These are phyloP conservation scores for Pythium oligandrum DNA, from an alignment of 352 stramenopile genomes.

Conservation along the genomic window DNA sequence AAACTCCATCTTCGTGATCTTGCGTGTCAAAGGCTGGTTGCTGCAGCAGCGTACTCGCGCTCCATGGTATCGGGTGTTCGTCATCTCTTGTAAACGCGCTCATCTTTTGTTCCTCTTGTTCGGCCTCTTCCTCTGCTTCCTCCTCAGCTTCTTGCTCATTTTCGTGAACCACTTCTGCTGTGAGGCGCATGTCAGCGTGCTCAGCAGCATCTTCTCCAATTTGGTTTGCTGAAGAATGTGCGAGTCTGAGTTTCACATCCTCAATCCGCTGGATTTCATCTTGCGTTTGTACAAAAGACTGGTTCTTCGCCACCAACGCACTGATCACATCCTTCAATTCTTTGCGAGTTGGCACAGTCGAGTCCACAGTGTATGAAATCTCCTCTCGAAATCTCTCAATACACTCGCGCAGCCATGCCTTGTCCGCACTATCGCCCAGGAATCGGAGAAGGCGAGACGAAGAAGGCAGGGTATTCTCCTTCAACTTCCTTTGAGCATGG, in stretches of 20 bases:
- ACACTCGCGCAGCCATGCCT: slow-evolving; percentile 56
- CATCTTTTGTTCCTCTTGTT: slow-evolving; percentile 91
- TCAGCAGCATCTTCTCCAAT: slow-evolving; percentile 45
- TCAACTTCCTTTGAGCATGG: slow-evolving; percentile 3
- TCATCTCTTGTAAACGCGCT: slow-evolving; percentile 88
- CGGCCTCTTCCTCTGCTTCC: slow-evolving; percentile 85
- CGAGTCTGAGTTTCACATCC: slow-evolving; percentile 55
- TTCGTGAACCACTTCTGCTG: slow-evolving; percentile 86
- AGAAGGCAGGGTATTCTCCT: slow-evolving; percentile 19
- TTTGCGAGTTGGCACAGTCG: slow-evolving; percentile 57
- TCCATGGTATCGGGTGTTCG: slow-evolving; percentile 84
- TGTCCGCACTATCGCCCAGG: slow-evolving; percentile 33
- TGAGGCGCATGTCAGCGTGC: slow-evolving; percentile 72
- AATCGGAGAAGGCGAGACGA: slow-evolving; percentile 55
- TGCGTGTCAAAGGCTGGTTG: not conserved
- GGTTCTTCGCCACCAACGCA: slow-evolving; percentile 49
- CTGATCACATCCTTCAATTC: slow-evolving; percentile 65
- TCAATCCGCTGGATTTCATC: slow-evolving; percentile 47
- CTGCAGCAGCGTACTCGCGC: slow-evolving; percentile 34
- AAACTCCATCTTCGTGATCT: slow-evolving; percentile 51
- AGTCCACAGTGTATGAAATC: slow-evolving; percentile 75
- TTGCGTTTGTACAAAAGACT: slow-evolving; percentile 49
- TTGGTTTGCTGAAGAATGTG: slow-evolving; percentile 43
- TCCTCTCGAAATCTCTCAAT: slow-evolving; percentile 74
- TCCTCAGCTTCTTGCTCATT: slow-evolving; percentile 86